A percentile compares a stretch with the other conserved stretches of the same genome.
Evolutionary conservation across 176 grass and related monocot genomes (phyloP).

Genomic region (Oropetium thomaeum): DNA sequence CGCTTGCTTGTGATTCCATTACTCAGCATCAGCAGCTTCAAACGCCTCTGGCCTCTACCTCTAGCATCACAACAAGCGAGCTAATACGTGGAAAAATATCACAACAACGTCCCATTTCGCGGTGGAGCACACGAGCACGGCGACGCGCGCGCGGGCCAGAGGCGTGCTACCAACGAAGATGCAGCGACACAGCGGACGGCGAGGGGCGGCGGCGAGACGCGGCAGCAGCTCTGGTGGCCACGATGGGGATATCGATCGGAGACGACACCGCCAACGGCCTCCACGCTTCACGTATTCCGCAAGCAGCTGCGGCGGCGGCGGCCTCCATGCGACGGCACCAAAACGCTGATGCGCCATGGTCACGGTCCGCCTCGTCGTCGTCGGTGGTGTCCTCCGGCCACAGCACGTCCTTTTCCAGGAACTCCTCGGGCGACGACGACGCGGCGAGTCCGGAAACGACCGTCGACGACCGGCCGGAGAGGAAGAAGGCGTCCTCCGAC

Average conservation of each 20-base stretch:
- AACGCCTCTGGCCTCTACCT: not conserved
- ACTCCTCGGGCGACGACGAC: slow-evolving; percentile 25
- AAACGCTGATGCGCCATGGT: not conserved
- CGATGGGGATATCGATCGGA: slow-evolving; percentile 39
- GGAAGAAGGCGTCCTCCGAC: slow-evolving; percentile 16
- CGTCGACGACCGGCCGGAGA: slow-evolving; percentile 5
- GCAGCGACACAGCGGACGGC: not conserved
- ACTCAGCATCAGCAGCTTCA: not conserved
- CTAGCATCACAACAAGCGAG: not conserved
- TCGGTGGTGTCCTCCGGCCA: slow-evolving; percentile 35
- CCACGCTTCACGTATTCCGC: slow-evolving; percentile 3
- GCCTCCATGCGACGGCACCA: not conserved
- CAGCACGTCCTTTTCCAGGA: slow-evolving; percentile 53
- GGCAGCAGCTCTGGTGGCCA: not conserved
- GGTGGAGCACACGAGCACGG: not conserved
- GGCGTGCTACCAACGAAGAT: slow-evolving; percentile 6
- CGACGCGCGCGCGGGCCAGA: not conserved
- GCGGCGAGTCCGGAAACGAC: not conserved
- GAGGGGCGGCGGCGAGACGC: not conserved
- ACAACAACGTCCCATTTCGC: not conserved
- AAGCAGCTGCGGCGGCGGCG: not conserved
- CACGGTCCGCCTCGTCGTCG: not conserved
- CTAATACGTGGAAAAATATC: slow-evolving; percentile 7
- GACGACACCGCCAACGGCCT: slow-evolving; percentile 8
- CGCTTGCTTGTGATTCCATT: not conserved